A percentile compares a stretch with the other conserved stretches of the same genome.
Evolutionary conservation across 306 rosid genomes (phyloP).

Genomic region (Dalbergia oliveri): DNA sequence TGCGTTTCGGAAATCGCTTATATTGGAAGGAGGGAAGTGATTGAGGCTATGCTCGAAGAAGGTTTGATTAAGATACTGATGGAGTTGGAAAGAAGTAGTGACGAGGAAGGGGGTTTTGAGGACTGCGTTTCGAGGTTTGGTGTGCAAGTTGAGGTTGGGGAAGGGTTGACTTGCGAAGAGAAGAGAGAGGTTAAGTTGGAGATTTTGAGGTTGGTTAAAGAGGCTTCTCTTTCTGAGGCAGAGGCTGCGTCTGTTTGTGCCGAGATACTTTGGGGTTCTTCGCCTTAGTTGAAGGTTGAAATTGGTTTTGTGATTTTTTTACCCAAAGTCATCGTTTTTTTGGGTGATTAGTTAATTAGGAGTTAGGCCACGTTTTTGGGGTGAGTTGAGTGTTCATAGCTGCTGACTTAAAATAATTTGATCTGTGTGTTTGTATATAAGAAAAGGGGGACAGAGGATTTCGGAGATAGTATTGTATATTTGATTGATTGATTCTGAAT

Average conservation of each 20-base stretch:
- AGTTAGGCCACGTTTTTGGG: background rate
- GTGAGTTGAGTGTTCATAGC: background rate
- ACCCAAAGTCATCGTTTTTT: background rate
- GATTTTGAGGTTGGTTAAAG: slow-evolving; percentile 60
- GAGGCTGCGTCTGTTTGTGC: slow-evolving; percentile 63
- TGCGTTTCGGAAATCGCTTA: slow-evolving; percentile 62
- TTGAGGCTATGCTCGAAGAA: slow-evolving; percentile 57
- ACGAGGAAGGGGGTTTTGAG: slow-evolving; percentile 39
- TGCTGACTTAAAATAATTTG: background rate
- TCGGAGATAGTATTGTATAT: background rate
- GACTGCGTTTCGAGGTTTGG: slow-evolving; percentile 66
- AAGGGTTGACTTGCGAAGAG: slow-evolving; percentile 63
- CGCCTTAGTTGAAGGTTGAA: slow-evolving; percentile 44
- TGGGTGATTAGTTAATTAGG: too few species aligned
- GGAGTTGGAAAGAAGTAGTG: slow-evolving; percentile 61
- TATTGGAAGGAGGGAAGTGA: slow-evolving; percentile 66
- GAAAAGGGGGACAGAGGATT: slow-evolving; percentile 7
- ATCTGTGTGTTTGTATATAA: background rate
- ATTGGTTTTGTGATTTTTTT: background rate
- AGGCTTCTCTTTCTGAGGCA: slow-evolving; percentile 60
- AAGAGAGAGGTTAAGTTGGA: slow-evolving; percentile 60
- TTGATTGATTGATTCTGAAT: background rate
- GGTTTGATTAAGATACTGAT: slow-evolving; percentile 59
- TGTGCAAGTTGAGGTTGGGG: slow-evolving; percentile 67
- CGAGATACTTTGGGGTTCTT: slow-evolving; percentile 77